Evolutionary conservation across 768 basidiomycete genomes (phyloP), one percentile per base, ranked within the genome.

Genomic region (Tulasnella sp.): DNA sequence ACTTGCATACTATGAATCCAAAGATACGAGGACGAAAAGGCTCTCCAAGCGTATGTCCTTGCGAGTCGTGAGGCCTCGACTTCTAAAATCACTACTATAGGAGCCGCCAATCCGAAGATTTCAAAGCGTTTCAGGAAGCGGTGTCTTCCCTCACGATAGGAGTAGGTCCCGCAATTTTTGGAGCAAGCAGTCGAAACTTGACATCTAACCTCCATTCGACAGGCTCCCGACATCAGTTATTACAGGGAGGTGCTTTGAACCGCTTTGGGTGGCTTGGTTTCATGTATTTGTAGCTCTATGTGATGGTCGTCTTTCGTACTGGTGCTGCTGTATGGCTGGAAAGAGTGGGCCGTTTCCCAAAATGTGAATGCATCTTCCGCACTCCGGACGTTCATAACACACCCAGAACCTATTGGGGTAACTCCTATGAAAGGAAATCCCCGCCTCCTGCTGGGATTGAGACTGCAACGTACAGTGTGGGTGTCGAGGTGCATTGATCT

Each of bases 21-120:
- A 46, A 74, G 73, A 46, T 74, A 74, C 42, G 73, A 74, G 42
- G 48, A 74, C n/a, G 73, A 51, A 5, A 51, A 40, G 23, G 73
- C 73, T 11, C 70, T 72, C n/a, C 70, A 72, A 37, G 35, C 70
- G 70, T 39, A 37, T 1, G 70, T 40, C 40, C 40, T 13, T 40
- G 40, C 11, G 3, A 40, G 11, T 7, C 11, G 3, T 40, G 23
- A 10, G 2, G n/a, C 7, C n/a, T 26, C 11, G 6, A 29, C 1
- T 61, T 26, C n/a, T 26, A 9, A 55, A 40, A 46, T 46, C 13
- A n/a, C 13, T 16, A 48, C 29, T 9, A 1, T 26, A 74, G 73
- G 4, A 42, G 46, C 42, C 18, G 11, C 18, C 11, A 4, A n/a
- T 74, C 73, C n/a, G 42, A 46, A 9, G 39, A 7, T 16, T 39